Percentiles rank a stretch among this genome's conserved stretches.
Evolutionary conservation across 2,329 filamentous ascomycete species (phyloP).

Genomic region (Ciborinia camelliae): DNA sequence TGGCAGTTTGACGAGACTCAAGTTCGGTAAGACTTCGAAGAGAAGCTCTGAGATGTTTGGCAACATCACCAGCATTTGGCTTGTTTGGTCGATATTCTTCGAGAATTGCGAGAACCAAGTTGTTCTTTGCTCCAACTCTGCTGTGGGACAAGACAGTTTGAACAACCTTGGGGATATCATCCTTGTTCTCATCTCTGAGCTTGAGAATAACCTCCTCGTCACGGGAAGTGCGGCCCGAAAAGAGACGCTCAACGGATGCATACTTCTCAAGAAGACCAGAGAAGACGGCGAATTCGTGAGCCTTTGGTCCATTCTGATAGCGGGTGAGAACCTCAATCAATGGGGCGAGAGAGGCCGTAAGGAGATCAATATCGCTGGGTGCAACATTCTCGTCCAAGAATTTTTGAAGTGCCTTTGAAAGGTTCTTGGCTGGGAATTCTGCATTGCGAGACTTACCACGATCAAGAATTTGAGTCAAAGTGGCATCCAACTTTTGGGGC

Average conservation of each 20-base stretch:
- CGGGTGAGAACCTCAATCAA: constrained; percentile 72
- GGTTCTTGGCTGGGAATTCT: constrained; percentile 89
- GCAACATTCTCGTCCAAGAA: constrained; percentile 86
- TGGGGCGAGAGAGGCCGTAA: constrained; percentile 71
- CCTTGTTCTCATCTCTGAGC: constrained; percentile 94
- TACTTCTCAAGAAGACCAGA: constrained; percentile 76
- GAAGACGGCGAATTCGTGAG: constrained; percentile 82
- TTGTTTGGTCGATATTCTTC: constrained; percentile 95
- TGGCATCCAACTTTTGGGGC: constrained; percentile 85
- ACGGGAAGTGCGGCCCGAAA: constrained; percentile 77
- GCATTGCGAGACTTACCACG: constrained; percentile 70
- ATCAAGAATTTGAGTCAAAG: constrained; percentile 82
- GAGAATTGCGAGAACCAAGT: constrained; percentile 83
- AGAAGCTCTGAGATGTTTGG: constrained; percentile 78
- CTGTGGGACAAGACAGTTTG: constrained; percentile 92
- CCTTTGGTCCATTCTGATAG: constrained; percentile 86
- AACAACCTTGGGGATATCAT: constrained; percentile 80
- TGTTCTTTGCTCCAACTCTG: constrained; percentile 89
- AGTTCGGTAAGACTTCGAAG: constrained; percentile 88
- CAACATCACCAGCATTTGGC: constrained; percentile 82
- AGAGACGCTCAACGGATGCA: constrained; percentile 78
- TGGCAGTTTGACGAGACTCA: constrained; percentile 77
- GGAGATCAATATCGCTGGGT: constrained; percentile 65
- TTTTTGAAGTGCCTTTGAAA: constrained; percentile 78
- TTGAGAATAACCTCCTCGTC: constrained; percentile 93